Evolutionary conservation across 106 monocot species (phyloP), one percentile per base, ranked within the genome.

Genomic region (Alisma plantagoaquatica): DNA sequence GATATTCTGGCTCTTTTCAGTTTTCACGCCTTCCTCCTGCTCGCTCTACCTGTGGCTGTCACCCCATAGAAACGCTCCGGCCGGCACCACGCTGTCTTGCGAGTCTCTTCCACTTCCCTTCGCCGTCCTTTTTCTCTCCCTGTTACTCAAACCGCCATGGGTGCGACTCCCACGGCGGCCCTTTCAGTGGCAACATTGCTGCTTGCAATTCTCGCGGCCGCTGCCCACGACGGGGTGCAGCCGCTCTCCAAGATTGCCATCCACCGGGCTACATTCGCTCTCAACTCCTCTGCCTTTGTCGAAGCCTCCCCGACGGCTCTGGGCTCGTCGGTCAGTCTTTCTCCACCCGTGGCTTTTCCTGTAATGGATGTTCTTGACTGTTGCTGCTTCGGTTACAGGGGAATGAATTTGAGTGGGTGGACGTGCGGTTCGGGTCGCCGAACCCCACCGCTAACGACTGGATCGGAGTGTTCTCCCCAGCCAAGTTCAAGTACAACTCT

Each of bases 381-480:
- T 17, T 9, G 24, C 16, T 67, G 27, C 8, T 11, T 54, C 41
- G 48, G 12, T 20, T 62, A 29, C 62, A 96, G 94, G 88, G 81
- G 10, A 65, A 73, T 18, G 80, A 96, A 54, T 57, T 30, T 18
- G 84, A 75, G 4, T 82, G 88, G 88, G 64, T 89, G 18, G 62
- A 28, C 4, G 72, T 96, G 26, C 65, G 76, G 52, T 19, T 81
- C 27, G 32, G 22, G 33, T 67, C 14, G 23, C 51, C 68, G 2
- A 77, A 69, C 27, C 59, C 84, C 17, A 53, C 73, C 7, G 14
- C 5, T 2, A 69, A 63, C 50, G 88, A 96, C 51, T 96, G 96
- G 96, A 53, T 96, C 51, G 96, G 84, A 55, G 96, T 96, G 12
- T 96, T 96, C 46, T 96, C 96, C 27, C 96, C 96, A 0, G 80